Evolutionary conservation across 352 stramenopile genomes (phyloP).

Genomic region (Phytophthora sp.): DNA sequence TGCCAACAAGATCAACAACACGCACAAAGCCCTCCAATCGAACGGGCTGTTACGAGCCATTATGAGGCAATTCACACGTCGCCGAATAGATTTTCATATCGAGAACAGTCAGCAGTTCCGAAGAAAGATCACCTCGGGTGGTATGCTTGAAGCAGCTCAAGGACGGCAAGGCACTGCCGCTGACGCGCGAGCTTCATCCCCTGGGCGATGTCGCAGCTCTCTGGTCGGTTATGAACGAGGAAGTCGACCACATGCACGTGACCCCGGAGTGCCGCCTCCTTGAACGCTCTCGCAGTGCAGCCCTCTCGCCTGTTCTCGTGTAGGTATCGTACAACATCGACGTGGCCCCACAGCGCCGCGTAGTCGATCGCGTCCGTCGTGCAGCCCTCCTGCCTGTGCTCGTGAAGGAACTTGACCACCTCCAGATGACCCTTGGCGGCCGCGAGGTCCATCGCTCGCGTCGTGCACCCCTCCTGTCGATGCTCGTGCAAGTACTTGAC

Average conservation of each 20-base stretch:
- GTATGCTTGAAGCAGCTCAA: conserved; percentile 19
- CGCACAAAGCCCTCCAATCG: no score
- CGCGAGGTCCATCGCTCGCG: conserved; percentile 32
- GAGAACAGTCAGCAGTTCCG: no score
- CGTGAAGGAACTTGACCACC: conserved; percentile 36
- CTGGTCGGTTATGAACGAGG: conserved; percentile 39
- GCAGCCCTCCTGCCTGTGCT: conserved; percentile 41
- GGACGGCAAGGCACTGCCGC: conserved; percentile 34
- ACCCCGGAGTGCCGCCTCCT: conserved; percentile 48
- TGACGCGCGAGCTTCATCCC: conserved; percentile 53
- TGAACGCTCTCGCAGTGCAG: conserved; percentile 55
- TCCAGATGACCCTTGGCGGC: conserved; percentile 35
- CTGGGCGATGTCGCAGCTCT: conserved; percentile 44
- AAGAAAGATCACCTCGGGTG: no score
- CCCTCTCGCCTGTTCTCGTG: conserved; percentile 60
- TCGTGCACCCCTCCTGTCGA: conserved; percentile 37
- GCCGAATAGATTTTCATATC: no score
- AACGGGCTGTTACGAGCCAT: no score
- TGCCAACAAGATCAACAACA: no score
- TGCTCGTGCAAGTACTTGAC: conserved; percentile 37
- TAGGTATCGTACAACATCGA: conserved; percentile 54
- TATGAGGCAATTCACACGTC: no score
- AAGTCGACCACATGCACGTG: conserved; percentile 50
- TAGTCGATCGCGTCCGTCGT: conserved; percentile 67
- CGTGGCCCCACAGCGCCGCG: conserved; percentile 45